A percentile compares a stretch with the other conserved stretches of the same genome.
Evolutionary conservation across 2,329 filamentous ascomycete species (phyloP).

Genomic region (Colletotrichum paranaense): DNA sequence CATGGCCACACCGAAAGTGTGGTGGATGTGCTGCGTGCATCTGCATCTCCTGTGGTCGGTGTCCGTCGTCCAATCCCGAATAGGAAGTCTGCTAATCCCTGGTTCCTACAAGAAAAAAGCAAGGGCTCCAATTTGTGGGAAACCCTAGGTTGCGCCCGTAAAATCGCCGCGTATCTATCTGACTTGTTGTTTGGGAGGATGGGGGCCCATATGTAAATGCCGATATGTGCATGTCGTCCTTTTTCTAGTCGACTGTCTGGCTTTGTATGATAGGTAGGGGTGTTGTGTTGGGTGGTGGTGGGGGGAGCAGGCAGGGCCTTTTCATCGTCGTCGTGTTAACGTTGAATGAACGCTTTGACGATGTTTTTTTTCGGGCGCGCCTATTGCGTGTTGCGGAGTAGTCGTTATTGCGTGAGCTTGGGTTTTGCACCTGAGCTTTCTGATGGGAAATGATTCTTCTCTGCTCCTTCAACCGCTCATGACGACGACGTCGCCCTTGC

Average conservation of each 20-base stretch:
- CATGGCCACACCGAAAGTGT: background rate
- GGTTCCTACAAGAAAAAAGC: background rate
- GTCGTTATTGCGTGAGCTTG: background rate
- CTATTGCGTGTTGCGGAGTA: background rate
- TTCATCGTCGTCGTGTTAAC: background rate
- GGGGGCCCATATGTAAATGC: background rate
- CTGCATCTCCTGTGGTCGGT: background rate
- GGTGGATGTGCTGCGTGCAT: background rate
- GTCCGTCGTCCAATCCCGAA: background rate
- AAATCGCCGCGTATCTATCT: background rate
- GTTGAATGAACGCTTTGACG: background rate
- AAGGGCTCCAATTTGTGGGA: background rate
- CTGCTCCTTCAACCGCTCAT: conserved; percentile 49
- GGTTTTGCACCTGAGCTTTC: background rate
- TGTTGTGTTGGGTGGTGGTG: background rate
- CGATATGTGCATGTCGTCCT: background rate
- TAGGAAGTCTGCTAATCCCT: background rate
- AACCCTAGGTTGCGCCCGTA: background rate
- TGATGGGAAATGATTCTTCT: background rate
- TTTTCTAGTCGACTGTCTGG: background rate
- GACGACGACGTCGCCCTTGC: conserved; percentile 61
- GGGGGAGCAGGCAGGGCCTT: background rate
- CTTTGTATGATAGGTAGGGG: background rate
- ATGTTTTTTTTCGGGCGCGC: background rate
- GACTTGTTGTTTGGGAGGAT: background rate